These are phyloP conservation scores for Roridomyces roridus DNA, from an alignment of 768 basidiomycete genomes.

Conservation along the genomic window DNA sequence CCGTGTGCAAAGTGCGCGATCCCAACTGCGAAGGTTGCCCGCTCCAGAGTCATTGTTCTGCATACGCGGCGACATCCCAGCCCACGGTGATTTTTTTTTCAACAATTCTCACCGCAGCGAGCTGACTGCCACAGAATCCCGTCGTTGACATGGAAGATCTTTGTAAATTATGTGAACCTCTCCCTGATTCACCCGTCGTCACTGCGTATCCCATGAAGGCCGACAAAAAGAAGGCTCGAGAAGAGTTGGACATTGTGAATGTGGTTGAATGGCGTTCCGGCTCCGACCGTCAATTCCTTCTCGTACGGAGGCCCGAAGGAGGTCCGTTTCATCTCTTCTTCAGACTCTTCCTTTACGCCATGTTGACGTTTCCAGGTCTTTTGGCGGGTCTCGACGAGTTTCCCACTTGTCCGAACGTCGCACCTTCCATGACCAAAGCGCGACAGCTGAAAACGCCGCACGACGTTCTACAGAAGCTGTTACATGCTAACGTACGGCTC, in stretches of 20 bases:
- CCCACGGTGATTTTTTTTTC: conserved; percentile 11
- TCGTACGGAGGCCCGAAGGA: conserved; percentile 82
- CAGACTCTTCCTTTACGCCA: conserved; percentile 12
- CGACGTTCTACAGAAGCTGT: conserved; percentile 44
- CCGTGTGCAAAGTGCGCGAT: conserved; percentile 86
- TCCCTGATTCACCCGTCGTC: conserved; percentile 50
- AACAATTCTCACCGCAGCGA: background rate
- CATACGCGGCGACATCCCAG: conserved; percentile 43
- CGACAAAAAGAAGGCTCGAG: conserved; percentile 80
- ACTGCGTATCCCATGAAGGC: conserved; percentile 89
- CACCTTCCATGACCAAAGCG: conserved; percentile 44
- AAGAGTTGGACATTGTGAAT: conserved; percentile 85
- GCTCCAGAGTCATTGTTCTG: conserved; percentile 69
- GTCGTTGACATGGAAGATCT: conserved; percentile 77
- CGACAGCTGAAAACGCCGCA: conserved; percentile 39
- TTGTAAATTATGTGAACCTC: conserved; percentile 71
- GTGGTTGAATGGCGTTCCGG: conserved; percentile 78
- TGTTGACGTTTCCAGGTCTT: conserved; percentile 77
- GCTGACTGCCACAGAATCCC: conserved; percentile 2
- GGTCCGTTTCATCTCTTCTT: conserved; percentile 53
- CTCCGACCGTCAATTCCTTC: conserved; percentile 64
- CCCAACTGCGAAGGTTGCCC: conserved; percentile 81
- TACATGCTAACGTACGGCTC: conserved; percentile 37
- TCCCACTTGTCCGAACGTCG: conserved; percentile 67
- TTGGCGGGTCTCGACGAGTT: conserved; percentile 92